Evolutionary conservation across 169 alveolate species (phyloP).

Genomic region (Eimeria acervulina): DNA sequence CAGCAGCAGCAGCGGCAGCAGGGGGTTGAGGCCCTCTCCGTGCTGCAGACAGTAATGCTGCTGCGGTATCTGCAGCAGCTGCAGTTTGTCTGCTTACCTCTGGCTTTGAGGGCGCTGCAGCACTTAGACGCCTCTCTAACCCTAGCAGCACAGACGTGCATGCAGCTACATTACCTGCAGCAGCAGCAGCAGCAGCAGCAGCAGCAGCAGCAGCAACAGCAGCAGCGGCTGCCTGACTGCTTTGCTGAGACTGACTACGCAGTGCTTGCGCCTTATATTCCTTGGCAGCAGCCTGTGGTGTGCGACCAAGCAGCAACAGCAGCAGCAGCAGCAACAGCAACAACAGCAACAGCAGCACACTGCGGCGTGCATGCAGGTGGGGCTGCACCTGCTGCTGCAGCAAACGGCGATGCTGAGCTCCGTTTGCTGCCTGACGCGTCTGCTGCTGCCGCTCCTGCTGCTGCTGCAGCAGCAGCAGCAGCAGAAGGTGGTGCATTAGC

Average conservation of each 20-base stretch:
- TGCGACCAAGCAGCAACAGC: not conserved
- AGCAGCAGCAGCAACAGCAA: conserved; percentile 6
- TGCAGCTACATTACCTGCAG: conserved; percentile 9
- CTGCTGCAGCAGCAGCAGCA: conserved; percentile 10
- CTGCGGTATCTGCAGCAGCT: conserved; percentile 26
- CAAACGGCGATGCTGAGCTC: no score
- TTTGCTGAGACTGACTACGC: conserved; percentile 11
- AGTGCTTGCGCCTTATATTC: conserved; percentile 6
- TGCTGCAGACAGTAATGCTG: conserved; percentile 36
- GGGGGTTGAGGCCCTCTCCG: conserved; percentile 33
- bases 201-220: conserved; percentile 9
- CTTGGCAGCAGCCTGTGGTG: conserved; percentile 27
- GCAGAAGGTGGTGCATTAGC: no score
- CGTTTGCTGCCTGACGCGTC: not conserved
- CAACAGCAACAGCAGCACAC: conserved; percentile 12
- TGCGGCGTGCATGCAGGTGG: not conserved
- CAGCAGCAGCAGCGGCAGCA: not conserved
- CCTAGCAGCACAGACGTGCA: conserved; percentile 27
- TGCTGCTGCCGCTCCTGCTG: conserved; percentile 12
- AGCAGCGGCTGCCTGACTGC: conserved; percentile 19
- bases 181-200: conserved; percentile 32
- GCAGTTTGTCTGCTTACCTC: not conserved
- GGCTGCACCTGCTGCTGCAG: not conserved
- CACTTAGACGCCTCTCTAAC: not conserved
- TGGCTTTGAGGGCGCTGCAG: not conserved